A percentile compares a stretch with the other conserved stretches of the same genome.
Conservation (phyloP, 163 green algal genomes). For the Scenedesmus sp. region DNA sequence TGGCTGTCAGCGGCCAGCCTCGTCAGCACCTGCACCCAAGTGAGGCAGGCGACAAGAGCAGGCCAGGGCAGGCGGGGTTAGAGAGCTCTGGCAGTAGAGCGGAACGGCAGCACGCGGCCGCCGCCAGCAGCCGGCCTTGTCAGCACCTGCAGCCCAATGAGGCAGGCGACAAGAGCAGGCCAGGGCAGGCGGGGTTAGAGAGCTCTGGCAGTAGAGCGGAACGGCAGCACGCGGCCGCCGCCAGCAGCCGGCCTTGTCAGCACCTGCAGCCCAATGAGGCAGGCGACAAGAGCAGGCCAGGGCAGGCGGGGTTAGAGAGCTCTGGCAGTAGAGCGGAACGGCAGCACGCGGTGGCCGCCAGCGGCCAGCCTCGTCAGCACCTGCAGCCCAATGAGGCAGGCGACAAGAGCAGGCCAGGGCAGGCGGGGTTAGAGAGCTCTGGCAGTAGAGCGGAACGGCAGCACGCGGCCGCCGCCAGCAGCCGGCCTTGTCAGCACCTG, state of each 20-base stretch:
- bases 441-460: constrained; percentile 92
- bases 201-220: constrained; percentile 86
- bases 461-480: constrained; percentile 53
- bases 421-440: constrained; percentile 82
- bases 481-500: not conserved
- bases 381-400: not conserved
- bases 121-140: constrained; percentile 64
- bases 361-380: not conserved
- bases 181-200: too few species aligned
- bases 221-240: constrained; percentile 77
- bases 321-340: constrained; percentile 90
- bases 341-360: constrained; percentile 65
- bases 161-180: not conserved
- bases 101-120: constrained; percentile 83
- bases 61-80: too few species aligned
- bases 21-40: constrained; percentile 68
- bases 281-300: not conserved
- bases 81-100: constrained; percentile 85
- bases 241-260: constrained; percentile 73
- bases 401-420: too few species aligned
- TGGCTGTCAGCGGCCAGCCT: constrained; percentile 77
- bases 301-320: constrained; percentile 87
- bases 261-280: too few species aligned
- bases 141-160: constrained; percentile 71
- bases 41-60: not conserved